Percentiles rank a stretch among this genome's conserved stretches.
Evolutionary conservation across 768 basidiomycete genomes (phyloP).

Genomic region (button mushroom (Agaricus bisporus)): DNA sequence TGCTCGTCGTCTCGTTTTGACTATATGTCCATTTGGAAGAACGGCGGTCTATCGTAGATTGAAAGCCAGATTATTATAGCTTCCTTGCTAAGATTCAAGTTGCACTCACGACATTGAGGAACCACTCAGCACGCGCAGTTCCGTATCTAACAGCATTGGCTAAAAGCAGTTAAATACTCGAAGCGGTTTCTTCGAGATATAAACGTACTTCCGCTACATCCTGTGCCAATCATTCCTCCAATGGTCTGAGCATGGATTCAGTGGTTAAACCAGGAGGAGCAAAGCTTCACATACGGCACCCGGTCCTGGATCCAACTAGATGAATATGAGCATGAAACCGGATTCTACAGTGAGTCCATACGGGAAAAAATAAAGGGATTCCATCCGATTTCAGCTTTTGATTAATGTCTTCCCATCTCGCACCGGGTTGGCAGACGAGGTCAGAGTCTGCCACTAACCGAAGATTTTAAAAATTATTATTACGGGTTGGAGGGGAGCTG

Average conservation of each 20-base stretch:
- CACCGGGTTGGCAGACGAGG: slow-evolving; percentile 70
- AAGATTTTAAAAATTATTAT: not conserved
- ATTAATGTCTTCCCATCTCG: slow-evolving; percentile 78
- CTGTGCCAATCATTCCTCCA: slow-evolving; percentile 86
- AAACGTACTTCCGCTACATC: slow-evolving; percentile 74
- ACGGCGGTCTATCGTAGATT: slow-evolving; percentile 60
- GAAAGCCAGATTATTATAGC: not conserved
- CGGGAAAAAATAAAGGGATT: slow-evolving; percentile 83
- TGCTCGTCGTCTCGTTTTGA: slow-evolving; percentile 76
- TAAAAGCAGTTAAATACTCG: slow-evolving; percentile 17
- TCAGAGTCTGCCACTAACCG: slow-evolving; percentile 62
- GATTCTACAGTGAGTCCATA: slow-evolving; percentile 19
- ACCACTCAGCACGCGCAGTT: slow-evolving; percentile 86
- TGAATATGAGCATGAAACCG: not conserved
- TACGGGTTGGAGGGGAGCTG: not conserved
- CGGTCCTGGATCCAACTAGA: slow-evolving; percentile 65
- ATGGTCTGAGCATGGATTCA: slow-evolving; percentile 46
- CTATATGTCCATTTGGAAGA: slow-evolving; percentile 76
- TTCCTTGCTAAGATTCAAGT: not conserved
- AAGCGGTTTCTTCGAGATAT: not conserved
- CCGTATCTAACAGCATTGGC: slow-evolving; percentile 84
- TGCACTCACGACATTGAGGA: slow-evolving; percentile 63
- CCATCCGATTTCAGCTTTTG: slow-evolving; percentile 56
- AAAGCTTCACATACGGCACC: slow-evolving; percentile 47
- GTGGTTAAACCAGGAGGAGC: not conserved